A percentile compares a stretch with the other conserved stretches of the same genome.
These are phyloP conservation scores for Glycyrrhiza uralensis DNA, from an alignment of 306 rosid species.

Conservation along the genomic window DNA sequence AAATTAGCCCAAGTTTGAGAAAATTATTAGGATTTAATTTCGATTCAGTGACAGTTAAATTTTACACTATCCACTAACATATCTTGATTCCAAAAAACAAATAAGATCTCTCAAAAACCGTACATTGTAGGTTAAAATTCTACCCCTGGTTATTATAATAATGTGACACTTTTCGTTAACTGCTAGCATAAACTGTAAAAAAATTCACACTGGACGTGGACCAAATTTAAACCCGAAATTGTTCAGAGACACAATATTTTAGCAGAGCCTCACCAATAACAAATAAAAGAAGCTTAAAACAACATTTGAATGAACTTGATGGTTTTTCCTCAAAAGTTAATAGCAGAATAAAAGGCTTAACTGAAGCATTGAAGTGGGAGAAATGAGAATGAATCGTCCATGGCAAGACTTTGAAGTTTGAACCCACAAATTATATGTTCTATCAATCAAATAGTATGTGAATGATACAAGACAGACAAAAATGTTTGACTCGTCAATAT, in stretches of 20 bases:
- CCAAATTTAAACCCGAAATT: background rate
- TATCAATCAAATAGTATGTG: background rate
- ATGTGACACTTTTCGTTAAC: background rate
- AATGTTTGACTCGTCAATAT: background rate
- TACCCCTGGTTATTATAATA: background rate
- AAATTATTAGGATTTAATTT: background rate
- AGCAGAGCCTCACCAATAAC: background rate
- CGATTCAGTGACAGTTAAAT: background rate
- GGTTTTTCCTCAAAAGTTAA: background rate
- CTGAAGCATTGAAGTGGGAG: background rate
- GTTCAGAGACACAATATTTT: background rate
- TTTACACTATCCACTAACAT: no score
- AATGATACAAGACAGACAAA: background rate
- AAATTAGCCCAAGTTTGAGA: background rate
- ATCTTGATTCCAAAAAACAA: background rate
- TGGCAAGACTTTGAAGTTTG: constrained; percentile 1
- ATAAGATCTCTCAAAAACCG: background rate
- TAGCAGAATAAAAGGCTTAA: background rate
- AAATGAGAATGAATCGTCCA: background rate
- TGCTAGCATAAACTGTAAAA: background rate
- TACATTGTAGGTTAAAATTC: background rate
- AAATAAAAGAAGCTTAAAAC: background rate
- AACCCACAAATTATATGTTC: background rate
- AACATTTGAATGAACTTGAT: background rate
- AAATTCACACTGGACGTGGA: background rate